Percentiles rank a stretch among this genome's conserved stretches.
Conservation (phyloP, 352 stramenopile species). For the Globisporangium alternatum region DNA sequence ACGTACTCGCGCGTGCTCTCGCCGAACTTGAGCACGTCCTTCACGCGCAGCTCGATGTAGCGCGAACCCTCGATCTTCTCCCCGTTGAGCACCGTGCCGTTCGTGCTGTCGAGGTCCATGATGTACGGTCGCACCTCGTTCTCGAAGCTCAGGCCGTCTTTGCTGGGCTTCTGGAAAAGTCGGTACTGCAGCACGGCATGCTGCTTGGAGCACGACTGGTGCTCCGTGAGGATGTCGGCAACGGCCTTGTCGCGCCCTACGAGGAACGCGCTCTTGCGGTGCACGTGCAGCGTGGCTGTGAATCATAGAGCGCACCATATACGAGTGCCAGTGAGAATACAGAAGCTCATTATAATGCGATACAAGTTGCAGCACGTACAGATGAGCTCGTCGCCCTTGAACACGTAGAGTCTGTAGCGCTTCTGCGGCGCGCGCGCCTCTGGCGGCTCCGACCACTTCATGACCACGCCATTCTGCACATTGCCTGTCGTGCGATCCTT, state of each 20-base stretch:
- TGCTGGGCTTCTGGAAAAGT: slow-evolving; percentile 65
- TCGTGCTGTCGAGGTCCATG: slow-evolving; percentile 97
- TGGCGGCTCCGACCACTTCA: slow-evolving; percentile 97
- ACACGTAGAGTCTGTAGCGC: slow-evolving; percentile 97
- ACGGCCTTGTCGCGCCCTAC: slow-evolving; percentile 93
- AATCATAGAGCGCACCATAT: slow-evolving; percentile 21
- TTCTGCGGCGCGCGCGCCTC: slow-evolving; percentile 91
- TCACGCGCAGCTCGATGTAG: slow-evolving; percentile 96
- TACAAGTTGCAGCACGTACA: slow-evolving; percentile 30
- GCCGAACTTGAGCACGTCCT: slow-evolving; percentile 96
- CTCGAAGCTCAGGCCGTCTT: slow-evolving; percentile 51
- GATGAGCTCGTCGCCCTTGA: slow-evolving; percentile 88
- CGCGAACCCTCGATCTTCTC: slow-evolving; percentile 90
- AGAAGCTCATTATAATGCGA: not conserved
- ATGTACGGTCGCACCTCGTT: slow-evolving; percentile 93
- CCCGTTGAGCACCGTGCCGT: slow-evolving; percentile 98
- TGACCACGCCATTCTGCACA: slow-evolving; percentile 94
- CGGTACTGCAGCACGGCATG: slow-evolving; percentile 97
- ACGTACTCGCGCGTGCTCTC: slow-evolving; percentile 98
- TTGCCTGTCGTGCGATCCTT: slow-evolving; percentile 96
- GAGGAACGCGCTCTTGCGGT: slow-evolving; percentile 95
- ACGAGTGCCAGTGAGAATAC: not conserved
- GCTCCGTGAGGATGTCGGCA: slow-evolving; percentile 93
- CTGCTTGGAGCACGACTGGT: slow-evolving; percentile 96
- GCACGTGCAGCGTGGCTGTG: slow-evolving; percentile 93